These are phyloP conservation scores for Termitomyces sp. DNA, from an alignment of 768 basidiomycete genomes.

Conservation along the genomic window DNA sequence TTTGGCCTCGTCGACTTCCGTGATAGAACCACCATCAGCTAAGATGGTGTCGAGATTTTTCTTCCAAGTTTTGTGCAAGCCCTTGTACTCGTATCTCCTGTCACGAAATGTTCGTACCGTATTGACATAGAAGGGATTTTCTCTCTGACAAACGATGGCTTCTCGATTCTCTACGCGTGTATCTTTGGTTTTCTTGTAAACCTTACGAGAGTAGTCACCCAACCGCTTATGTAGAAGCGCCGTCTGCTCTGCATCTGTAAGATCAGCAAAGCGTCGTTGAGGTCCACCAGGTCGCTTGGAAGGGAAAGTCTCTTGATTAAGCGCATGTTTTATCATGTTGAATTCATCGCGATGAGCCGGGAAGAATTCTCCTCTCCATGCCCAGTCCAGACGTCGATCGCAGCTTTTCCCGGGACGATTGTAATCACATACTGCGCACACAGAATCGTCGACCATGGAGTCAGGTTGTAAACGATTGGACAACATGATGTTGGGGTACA, in stretches of 20 bases:
- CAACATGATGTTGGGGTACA: conserved; percentile 99
- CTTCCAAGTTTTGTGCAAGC: conserved; percentile 98
- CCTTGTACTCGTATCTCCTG: conserved; percentile 98
- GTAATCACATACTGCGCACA: conserved; percentile 97
- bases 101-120: conserved; percentile 97
- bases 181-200: conserved; percentile 98
- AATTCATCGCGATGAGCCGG: conserved; percentile 96
- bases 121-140: conserved; percentile 99
- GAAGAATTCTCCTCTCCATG: conserved; percentile 98
- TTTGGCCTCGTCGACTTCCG: conserved; percentile 94
- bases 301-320: conserved; percentile 93
- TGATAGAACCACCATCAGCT: conserved; percentile 66
- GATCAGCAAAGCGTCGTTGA: conserved; percentile 78
- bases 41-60: conserved; percentile 84
- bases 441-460: conserved; percentile 94
- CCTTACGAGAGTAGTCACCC: conserved; percentile 97
- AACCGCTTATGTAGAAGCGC: conserved; percentile 93
- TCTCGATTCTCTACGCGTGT: conserved; percentile 93
- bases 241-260: conserved; percentile 82
- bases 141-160: conserved; percentile 94
- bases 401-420: conserved; percentile 95
- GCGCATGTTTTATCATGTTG: conserved; percentile 97
- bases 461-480: conserved; percentile 98
- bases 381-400: conserved; percentile 93
- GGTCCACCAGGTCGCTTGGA: conserved; percentile 70